Conservation (phyloP, 768 basidiomycete genomes). For the Leucosporidium scottii region DNA sequence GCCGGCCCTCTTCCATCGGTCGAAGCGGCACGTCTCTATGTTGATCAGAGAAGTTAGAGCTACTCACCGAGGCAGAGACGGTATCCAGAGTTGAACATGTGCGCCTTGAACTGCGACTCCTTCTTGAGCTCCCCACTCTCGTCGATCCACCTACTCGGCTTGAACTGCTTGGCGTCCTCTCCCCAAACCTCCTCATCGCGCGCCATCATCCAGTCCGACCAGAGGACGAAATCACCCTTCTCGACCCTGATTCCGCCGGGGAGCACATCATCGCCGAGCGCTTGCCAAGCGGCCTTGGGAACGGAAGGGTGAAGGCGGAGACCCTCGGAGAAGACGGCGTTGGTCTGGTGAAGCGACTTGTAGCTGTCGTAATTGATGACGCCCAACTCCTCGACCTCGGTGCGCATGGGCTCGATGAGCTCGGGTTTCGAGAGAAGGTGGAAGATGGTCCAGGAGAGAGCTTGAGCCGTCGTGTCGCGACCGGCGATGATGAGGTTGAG, state of each 20-base stretch:
- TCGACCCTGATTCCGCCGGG: conserved; percentile 9
- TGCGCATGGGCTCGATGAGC: conserved; percentile 1
- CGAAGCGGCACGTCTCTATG: no score
- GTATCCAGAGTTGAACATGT: conserved; percentile 22
- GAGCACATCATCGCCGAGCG: conserved; percentile 6
- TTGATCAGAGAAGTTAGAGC: background rate
- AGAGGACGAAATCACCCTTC: conserved; percentile 8
- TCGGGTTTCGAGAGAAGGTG: conserved; percentile 9
- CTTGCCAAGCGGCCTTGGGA: conserved; percentile 23
- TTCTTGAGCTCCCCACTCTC: conserved; percentile 4
- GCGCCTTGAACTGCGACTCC: conserved; percentile 14
- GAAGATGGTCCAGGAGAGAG: conserved; percentile 20
- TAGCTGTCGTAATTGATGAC: conserved; percentile 12
- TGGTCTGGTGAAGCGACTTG: conserved; percentile 4
- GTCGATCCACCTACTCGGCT: conserved; percentile 19
- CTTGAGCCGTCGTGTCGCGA: conserved; percentile 29
- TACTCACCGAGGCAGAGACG: conserved; percentile 7
- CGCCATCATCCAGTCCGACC: conserved; percentile 18
- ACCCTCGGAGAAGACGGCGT: conserved; percentile 16
- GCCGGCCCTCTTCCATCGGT: no score
- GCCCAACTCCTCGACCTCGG: conserved; percentile 8
- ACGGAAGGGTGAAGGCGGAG: conserved; percentile 2
- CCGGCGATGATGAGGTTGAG: conserved; percentile 31
- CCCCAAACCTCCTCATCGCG: conserved; percentile 21
- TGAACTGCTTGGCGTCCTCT: conserved; percentile 8